Evolutionary conservation across 306 rosid genomes (phyloP).

Genomic region (Trifolium repens): DNA sequence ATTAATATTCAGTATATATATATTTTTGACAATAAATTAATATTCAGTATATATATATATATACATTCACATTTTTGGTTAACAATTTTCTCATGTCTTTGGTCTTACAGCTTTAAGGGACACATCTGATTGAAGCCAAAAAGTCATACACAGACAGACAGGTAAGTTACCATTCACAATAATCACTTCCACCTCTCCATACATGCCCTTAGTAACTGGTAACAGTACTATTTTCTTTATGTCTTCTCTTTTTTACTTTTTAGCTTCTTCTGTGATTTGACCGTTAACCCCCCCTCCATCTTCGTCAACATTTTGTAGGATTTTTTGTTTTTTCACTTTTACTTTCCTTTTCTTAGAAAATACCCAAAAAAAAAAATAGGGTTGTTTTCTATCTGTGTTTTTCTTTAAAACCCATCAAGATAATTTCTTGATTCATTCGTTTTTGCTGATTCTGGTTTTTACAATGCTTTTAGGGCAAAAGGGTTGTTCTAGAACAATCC

Average conservation of each 20-base stretch:
- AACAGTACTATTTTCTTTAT: background rate
- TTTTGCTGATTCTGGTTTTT: conserved; percentile 37
- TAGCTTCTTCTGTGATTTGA: conserved; percentile 42
- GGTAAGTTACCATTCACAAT: too few species aligned
- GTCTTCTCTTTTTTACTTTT: conserved; percentile 16
- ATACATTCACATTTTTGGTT: too few species aligned
- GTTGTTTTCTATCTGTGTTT: conserved; percentile 32
- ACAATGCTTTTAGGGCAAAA: conserved; percentile 25
- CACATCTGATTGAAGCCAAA: too few species aligned
- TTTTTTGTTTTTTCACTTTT: conserved; percentile 40
- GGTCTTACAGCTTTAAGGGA: too few species aligned
- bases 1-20: too few species aligned
- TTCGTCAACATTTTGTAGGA: conserved; percentile 45
- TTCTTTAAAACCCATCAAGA: background rate
- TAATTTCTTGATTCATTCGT: conserved; percentile 32
- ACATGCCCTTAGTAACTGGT: too few species aligned
- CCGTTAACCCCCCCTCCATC: conserved; percentile 43
- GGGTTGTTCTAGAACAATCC: conserved; percentile 12
- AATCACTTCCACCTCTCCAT: too few species aligned
- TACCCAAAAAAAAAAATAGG: background rate
- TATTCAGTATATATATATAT: too few species aligned
- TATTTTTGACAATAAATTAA: too few species aligned
- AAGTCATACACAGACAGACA: too few species aligned
- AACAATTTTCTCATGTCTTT: too few species aligned
- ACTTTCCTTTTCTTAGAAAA: background rate